These are phyloP conservation scores for Phytopythium aichiense DNA, from an alignment of 352 stramenopile species.

Conservation along the genomic window DNA sequence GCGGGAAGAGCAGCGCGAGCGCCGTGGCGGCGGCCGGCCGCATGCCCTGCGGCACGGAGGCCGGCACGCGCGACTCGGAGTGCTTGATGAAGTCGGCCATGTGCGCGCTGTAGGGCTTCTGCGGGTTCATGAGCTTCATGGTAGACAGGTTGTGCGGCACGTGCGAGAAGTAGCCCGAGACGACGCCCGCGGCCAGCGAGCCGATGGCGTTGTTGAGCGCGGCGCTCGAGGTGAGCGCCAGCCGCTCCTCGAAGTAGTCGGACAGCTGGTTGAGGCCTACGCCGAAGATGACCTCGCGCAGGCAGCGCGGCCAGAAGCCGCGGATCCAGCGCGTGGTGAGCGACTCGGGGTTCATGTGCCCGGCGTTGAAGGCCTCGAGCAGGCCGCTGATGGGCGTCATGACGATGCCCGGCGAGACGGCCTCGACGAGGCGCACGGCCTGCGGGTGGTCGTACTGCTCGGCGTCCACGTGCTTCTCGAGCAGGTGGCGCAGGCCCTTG, in stretches of 20 bases:
- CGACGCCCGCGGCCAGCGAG: constrained; percentile 85
- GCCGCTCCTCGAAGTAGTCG: constrained; percentile 92
- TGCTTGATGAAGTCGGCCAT: constrained; percentile 85
- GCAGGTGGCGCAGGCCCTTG: constrained; percentile 84
- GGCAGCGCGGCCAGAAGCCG: constrained; percentile 74
- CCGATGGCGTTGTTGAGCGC: constrained; percentile 87
- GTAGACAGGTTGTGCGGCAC: constrained; percentile 96
- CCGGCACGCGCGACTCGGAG: constrained; percentile 76
- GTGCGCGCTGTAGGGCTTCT: constrained; percentile 80
- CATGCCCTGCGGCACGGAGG: constrained; percentile 64
- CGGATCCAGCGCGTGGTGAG: constrained; percentile 88
- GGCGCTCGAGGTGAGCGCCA: constrained; percentile 58
- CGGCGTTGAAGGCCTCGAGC: constrained; percentile 91
- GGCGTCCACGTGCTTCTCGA: constrained; percentile 84
- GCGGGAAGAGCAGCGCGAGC: constrained; percentile 84
- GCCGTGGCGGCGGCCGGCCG: constrained; percentile 63
- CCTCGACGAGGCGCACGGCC: constrained; percentile 71
- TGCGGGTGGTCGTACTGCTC: constrained; percentile 82
- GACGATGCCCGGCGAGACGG: constrained; percentile 85
- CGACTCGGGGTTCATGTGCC: constrained; percentile 91
- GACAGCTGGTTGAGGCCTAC: constrained; percentile 92
- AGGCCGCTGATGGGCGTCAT: constrained; percentile 92
- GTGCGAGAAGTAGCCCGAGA: constrained; percentile 92
- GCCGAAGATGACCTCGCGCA: constrained; percentile 93
- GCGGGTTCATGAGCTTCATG: constrained; percentile 93